Evolutionary conservation across 2,329 filamentous ascomycete species (phyloP).

Genomic region (Colletotrichum destructivum): DNA sequence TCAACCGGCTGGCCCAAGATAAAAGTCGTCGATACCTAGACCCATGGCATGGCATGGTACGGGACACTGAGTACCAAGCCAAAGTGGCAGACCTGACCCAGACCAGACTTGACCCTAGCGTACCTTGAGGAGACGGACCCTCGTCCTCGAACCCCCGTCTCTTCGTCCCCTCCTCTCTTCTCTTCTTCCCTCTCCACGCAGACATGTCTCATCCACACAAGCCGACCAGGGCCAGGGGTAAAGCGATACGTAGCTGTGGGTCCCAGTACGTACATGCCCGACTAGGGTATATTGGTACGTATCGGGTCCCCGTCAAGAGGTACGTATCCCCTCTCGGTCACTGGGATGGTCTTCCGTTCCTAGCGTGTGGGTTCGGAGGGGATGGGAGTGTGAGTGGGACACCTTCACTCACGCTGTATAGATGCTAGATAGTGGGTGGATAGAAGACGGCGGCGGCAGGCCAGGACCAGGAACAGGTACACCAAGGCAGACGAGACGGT

Average conservation of each 20-base stretch:
- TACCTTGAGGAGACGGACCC: slow-evolving; percentile 49
- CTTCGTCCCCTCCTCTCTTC: slow-evolving; percentile 46
- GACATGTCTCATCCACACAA: slow-evolving; percentile 64
- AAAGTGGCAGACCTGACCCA: slow-evolving; percentile 30
- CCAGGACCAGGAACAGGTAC: slow-evolving; percentile 50
- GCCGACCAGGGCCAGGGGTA: slow-evolving; percentile 53
- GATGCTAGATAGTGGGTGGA: slow-evolving; percentile 11
- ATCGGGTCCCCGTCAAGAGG: background rate
- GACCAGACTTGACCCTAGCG: slow-evolving; percentile 46
- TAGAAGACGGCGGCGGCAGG: slow-evolving; percentile 41
- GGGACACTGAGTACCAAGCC: slow-evolving; percentile 36
- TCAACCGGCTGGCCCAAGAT: slow-evolving; percentile 55
- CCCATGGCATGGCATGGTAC: slow-evolving; percentile 39
- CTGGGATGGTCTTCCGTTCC: slow-evolving; percentile 35
- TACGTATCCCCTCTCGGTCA: slow-evolving; percentile 24
- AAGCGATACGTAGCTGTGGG: slow-evolving; percentile 30
- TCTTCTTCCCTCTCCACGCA: slow-evolving; percentile 55
- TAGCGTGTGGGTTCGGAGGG: slow-evolving; percentile 37
- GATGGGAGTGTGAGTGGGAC: slow-evolving; percentile 23
- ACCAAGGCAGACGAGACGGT: slow-evolving; percentile 49
- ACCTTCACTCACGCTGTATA: background rate
- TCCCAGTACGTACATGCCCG: slow-evolving; percentile 11
- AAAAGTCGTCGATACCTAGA: slow-evolving; percentile 55
- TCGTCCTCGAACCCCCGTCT: slow-evolving; percentile 44
- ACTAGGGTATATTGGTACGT: slow-evolving; percentile 26